Evolutionary conservation across 2,329 filamentous ascomycete species (phyloP).

Genomic region (Plectosphaerella plurivora): DNA sequence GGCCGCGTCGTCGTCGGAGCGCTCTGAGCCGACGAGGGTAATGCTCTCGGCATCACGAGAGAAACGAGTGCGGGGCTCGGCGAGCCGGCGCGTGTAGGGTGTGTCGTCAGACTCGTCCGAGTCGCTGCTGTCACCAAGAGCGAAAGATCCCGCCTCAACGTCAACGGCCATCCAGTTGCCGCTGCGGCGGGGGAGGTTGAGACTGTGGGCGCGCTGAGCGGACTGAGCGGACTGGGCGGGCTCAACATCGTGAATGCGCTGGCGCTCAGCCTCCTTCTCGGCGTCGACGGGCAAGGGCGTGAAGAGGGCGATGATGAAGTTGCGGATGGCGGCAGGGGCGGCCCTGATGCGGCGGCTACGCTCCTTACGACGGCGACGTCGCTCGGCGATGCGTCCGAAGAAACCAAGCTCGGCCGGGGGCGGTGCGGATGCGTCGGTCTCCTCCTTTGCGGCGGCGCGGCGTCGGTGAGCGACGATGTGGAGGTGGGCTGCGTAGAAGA

Average conservation of each 20-base stretch:
- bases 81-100: not conserved
- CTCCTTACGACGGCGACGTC: not conserved
- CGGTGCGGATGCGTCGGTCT: not conserved
- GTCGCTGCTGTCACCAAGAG: not conserved
- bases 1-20: not conserved
- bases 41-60: not conserved
- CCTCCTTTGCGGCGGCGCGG: not conserved
- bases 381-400: not conserved
- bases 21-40: constrained; percentile 2
- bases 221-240: too few species aligned
- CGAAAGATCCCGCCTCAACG: not conserved
- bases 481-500: constrained; percentile 1
- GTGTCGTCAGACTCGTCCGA: not conserved
- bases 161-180: not conserved
- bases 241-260: not conserved
- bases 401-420: not conserved
- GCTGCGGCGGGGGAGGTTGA: not conserved
- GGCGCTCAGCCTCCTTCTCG: constrained; percentile 1
- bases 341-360: not conserved
- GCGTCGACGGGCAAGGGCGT: not conserved
- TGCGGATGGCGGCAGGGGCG: not conserved
- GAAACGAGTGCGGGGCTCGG: not conserved
- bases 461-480: not conserved
- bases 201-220: not conserved
- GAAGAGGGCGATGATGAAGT: constrained; percentile 1